These are phyloP conservation scores for Aureobasidium pullulans DNA, from an alignment of 2,329 filamentous ascomycete genomes.

Conservation along the genomic window DNA sequence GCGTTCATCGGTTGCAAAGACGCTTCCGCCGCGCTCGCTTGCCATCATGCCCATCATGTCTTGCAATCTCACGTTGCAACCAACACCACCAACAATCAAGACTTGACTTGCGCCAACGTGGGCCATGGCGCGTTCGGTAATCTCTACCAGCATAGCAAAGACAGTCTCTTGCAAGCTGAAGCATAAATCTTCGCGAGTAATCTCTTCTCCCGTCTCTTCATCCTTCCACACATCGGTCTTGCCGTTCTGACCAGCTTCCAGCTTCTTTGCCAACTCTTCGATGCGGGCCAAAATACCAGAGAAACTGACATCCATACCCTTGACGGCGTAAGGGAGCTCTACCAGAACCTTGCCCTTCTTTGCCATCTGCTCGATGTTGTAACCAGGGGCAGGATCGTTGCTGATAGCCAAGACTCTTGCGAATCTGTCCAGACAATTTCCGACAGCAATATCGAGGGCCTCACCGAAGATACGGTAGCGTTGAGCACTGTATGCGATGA, in stretches of 20 bases:
- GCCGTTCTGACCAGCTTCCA: constrained; percentile 35
- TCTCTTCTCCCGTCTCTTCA: constrained; percentile 45
- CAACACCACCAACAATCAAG: constrained; percentile 89
- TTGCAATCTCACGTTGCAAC: constrained; percentile 88
- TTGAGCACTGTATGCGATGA: constrained; percentile 91
- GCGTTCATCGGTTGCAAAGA: constrained; percentile 91
- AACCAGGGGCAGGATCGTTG: constrained; percentile 93
- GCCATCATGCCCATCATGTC: constrained; percentile 99
- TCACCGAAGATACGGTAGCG: constrained; percentile 97
- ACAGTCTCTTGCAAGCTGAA: constrained; percentile 94
- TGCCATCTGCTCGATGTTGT: constrained; percentile 95
- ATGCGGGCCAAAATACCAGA: constrained; percentile 81
- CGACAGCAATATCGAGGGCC: constrained; percentile 93
- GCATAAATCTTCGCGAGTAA: constrained; percentile 80
- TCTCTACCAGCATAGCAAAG: constrained; percentile 95
- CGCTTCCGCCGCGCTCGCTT: constrained; percentile 73
- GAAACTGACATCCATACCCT: constrained; percentile 98
- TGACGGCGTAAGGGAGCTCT: constrained; percentile 90
- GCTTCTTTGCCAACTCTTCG: constrained; percentile 68
- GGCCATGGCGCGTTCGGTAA: constrained; percentile 96
- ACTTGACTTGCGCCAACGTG: constrained; percentile 89
- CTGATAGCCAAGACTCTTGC: constrained; percentile 83
- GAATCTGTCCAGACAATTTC: constrained; percentile 94
- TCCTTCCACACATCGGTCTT: constrained; percentile 26
- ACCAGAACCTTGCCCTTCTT: constrained; percentile 64